Base-by-base conservation (phyloP, 768 basidiomycete species). In the Lentinula edodes region DNA sequence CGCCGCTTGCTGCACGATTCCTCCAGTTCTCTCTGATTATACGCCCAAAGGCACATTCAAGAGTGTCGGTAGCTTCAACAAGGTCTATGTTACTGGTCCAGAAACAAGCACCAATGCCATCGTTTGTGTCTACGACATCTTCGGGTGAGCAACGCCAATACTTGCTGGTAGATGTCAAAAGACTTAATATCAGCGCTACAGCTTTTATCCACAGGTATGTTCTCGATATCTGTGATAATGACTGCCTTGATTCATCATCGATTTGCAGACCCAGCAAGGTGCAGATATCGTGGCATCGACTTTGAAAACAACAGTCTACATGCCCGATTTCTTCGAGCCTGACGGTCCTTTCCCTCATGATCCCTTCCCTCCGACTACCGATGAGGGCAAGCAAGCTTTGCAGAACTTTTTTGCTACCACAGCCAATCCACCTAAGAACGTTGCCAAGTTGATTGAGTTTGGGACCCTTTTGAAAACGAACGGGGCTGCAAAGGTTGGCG, bases 271-370 rank as follows among this genome's bases (percentile, higher is more conserved):
- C 3, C 81, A 83, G 67, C 83, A 87, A 69, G 86, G 85, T 36
- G 84, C 83, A 18, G 87, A 88, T 66, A 83, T 87, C 58, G 75
- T 88, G 58, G 83, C 84, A 0, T 72, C 76, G 6, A 70, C 78
- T 13, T 70, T 86, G 38, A 75, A 79, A 6, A 81, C 81, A 18
- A 80, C 77, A 28, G 83, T 89, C 41, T 79, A 83, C 68, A 85
- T 88, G 83, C 87, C 86, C 32, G 86, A 88, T 69, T 84, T 88
- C 66, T 86, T 87, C 70, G 80, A 83, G 65, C 80, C 80, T 8
- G 71, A 80, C 34, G 69, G 71, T 42, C 78, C 86, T 1, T 85
- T 80, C 67, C 76, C 82, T 2, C 58, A 71, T 6, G 77, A 77
- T 20, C 74, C 78, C 57, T 85, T 79, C 69, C 86, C 86, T 5